Base-by-base conservation (phyloP, 805 yeast genomes). In the Saturnispora saitoi region DNA sequence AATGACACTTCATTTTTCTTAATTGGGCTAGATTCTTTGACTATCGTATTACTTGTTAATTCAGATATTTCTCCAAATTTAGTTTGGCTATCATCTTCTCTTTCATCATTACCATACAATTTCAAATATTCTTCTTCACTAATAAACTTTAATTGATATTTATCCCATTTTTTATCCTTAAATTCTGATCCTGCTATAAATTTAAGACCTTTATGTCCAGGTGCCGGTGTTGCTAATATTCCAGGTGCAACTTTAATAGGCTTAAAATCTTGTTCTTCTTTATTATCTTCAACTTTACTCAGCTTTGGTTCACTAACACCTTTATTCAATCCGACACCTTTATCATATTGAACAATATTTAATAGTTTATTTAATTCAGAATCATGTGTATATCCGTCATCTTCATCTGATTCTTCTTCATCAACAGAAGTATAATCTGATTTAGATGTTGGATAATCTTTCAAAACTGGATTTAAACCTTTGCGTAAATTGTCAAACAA, bases 181-280 rank as follows among this genome's bases (percentile, higher is more conserved):
- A 61, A 64, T 4, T 62, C 61, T 20, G 58, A 62, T 12, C 63
- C 67, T 7, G 67, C 51, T 6, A 65, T 65, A 42, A 65, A 64
- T 15, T 59, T 62, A 40, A 64, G 43, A 11, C 62, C 60, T 19
- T 51, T 56, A n/a, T 52, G 58, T 29, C 49, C 49, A 8, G 49
- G 49, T 8, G 49, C 49, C 9, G 49, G 49, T 4, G 49, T 47
- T 10, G 49, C 49, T 15, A 34, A 26, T n/a, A 47, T 29, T 7
- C 49, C 49, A 12, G 49, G 49, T 7, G 26, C 45, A 14, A 47
- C 29, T 28, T 41, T 43, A 8, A 41, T 34, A 19, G 42, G 38
- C n/a, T 39, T 28, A 9, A 12, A 19, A 15, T 30, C 38, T 15
- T 31, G 39, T 11, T 42, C 19, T 4, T 38, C 32, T 15, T 40